phyloP scores from a whole-genome alignment of 345 rosid genomes.

The Ceriops zippeliana region DNA sequence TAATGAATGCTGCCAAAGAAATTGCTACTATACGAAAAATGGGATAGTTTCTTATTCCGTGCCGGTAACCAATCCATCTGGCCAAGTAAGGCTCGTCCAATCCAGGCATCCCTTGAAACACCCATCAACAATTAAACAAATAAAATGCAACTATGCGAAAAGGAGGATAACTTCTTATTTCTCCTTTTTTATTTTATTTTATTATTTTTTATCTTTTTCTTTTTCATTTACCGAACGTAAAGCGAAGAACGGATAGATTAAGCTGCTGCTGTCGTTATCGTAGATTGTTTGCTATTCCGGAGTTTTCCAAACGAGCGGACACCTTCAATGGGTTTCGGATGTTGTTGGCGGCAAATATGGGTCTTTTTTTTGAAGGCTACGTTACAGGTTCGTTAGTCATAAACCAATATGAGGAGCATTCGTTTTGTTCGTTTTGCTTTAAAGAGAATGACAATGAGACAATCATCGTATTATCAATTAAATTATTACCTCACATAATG shows the following conservation, averaged over 20 bases:
- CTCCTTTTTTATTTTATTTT: no score
- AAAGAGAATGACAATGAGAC: no score
- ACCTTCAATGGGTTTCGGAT: constrained; percentile 21
- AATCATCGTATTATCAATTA: no score
- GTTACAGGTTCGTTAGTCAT: no score
- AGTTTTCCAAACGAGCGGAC: constrained; percentile 33
- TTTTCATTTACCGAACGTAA: constrained; percentile 54
- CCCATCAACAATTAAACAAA: neutral
- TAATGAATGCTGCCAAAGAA: constrained; percentile 61
- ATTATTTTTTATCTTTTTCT: no score
- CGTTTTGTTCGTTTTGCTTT: no score
- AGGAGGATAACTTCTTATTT: no score
- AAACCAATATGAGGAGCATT: no score
- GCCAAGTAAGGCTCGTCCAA: constrained; percentile 85
- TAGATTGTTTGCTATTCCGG: constrained; percentile 16
- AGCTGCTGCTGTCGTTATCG: constrained; percentile 44
- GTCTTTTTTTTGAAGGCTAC: no score
- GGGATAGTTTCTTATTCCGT: no score
- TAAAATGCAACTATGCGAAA: no score
- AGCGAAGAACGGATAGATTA: constrained; percentile 83
- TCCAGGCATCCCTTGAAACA: constrained; percentile 64
- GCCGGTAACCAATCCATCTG: constrained; percentile 87
- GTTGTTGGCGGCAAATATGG: constrained; percentile 23
- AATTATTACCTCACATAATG: no score
- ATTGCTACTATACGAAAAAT: constrained; percentile 24